Evolutionary conservation across 164 flowering plant genomes (phyloP), one percentile per base, ranked within the genome.

Genomic region (Dillenia suffruticosa): DNA sequence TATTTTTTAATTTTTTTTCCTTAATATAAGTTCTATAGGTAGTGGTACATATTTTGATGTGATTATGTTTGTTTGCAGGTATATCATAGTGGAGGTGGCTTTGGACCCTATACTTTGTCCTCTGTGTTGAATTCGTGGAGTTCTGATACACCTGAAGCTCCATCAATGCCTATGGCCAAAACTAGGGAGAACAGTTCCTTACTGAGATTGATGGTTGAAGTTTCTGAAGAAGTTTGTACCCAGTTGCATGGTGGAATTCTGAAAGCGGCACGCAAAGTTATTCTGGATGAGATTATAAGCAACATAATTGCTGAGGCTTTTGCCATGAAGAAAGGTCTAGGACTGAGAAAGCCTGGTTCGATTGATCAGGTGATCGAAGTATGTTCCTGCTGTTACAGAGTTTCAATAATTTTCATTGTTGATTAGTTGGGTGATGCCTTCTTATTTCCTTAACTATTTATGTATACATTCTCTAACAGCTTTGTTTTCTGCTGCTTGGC

Each of bases 271-370:
- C 92, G 92, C 22, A 82, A 86, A 54, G 79, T 84, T 68, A 46
- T 91, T 46, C 73, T 95, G 5, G 97, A 95, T 74, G 97, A 92
- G 73, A 88, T 95, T 44, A 77, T 92, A 59, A 75, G 88, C 62
- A 73, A 61, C 58, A 57, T 84, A 24, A 80, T 88, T 51, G 73
- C 85, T 46, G 96, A 92, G 12, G 77, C 68, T 66, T 61, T 71
- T 64, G 74, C 82, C 54, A 12, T 43, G 32, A 90, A 79, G 76
- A 95, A 82, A 77, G 65, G 72, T 59, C 75, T 77, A 58, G 79
- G 64, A 64, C 73, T 69, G 63, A 56, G 49, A 13, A 81, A 75
- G 74, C 49, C 62, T 59, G 87, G 83, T 56, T 44, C 68, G 10
- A 56, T 55, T 17, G 61, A 68, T 69, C 76, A 71, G 62, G 22